Conservation (phyloP, 2,329 filamentous ascomycete species). For the Fusarium ramigenum region DNA sequence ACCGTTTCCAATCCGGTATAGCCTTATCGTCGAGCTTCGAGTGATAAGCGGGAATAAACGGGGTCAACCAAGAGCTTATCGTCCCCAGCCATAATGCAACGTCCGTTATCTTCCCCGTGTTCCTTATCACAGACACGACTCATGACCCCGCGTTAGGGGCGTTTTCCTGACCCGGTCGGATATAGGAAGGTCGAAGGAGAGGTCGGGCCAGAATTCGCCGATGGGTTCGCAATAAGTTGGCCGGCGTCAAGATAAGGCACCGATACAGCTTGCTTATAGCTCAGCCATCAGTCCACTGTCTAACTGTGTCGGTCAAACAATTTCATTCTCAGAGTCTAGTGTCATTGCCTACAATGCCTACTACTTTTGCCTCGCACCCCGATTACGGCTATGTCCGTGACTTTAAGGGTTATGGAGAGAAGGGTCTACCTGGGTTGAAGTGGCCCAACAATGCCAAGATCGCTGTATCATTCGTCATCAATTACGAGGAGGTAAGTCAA, state of each 20-base stretch:
- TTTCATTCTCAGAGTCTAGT: not conserved
- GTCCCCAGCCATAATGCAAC: not conserved
- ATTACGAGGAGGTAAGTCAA: constrained; percentile 1
- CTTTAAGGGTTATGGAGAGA: constrained; percentile 10
- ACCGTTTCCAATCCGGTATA: no score
- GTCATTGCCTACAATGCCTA: not conserved
- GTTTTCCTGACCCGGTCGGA: not conserved
- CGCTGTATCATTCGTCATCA: constrained; percentile 2
- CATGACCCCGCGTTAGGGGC: not conserved
- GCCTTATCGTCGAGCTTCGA: accelerated
- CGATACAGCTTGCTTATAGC: not conserved
- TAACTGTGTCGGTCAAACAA: not conserved
- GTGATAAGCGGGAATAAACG: not conserved
- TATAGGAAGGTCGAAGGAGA: not conserved
- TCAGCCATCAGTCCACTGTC: not conserved
- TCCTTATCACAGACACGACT: not conserved
- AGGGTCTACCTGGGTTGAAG: not conserved
- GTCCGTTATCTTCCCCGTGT: not conserved
- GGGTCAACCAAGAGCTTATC: not conserved
- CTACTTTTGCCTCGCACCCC: not conserved
- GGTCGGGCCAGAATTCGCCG: not conserved
- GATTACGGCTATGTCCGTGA: not conserved
- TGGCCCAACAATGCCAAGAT: constrained; percentile 8
- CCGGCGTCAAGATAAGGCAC: not conserved
- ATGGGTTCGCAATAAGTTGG: not conserved